A percentile compares a stretch with the other conserved stretches of the same genome.
Evolutionary conservation across 139 green algal species (phyloP).

Genomic region (Diplosphaera chodatii): DNA sequence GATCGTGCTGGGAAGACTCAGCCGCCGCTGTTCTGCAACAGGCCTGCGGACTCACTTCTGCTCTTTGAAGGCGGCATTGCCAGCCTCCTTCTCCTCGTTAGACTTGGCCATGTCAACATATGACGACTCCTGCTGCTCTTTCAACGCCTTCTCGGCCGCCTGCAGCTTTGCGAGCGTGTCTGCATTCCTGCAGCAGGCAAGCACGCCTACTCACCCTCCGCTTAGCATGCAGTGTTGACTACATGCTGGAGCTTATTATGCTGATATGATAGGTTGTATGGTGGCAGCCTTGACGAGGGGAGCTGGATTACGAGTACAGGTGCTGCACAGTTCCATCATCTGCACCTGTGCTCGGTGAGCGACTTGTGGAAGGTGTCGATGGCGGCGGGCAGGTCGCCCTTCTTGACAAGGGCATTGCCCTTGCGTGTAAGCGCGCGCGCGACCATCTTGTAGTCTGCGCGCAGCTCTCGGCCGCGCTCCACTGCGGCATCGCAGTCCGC

Average conservation of each 20-base stretch:
- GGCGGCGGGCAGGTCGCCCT: constrained; percentile 66
- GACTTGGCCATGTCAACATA: constrained; percentile 84
- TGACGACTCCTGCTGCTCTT: constrained; percentile 61
- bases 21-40: no score
- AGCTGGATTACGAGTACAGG: no score
- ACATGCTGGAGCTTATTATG: no score
- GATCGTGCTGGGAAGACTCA: no score
- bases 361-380: constrained; percentile 83
- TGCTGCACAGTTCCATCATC: no score
- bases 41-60: constrained; percentile 18
- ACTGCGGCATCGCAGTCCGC: constrained; percentile 82
- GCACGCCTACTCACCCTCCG: no score
- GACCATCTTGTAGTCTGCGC: constrained; percentile 90
- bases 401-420: constrained; percentile 82
- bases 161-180: constrained; percentile 95
- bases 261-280: no score
- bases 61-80: constrained; percentile 92
- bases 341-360: constrained; percentile 87
- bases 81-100: constrained; percentile 78
- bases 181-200: constrained; percentile 75
- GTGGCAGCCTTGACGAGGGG: no score
- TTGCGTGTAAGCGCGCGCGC: constrained; percentile 84
- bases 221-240: no score
- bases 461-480: constrained; percentile 73
- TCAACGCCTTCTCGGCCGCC: constrained; percentile 81